Conservation (phyloP, 768 basidiomycete genomes). For the Auriscalpium vulgare region DNA sequence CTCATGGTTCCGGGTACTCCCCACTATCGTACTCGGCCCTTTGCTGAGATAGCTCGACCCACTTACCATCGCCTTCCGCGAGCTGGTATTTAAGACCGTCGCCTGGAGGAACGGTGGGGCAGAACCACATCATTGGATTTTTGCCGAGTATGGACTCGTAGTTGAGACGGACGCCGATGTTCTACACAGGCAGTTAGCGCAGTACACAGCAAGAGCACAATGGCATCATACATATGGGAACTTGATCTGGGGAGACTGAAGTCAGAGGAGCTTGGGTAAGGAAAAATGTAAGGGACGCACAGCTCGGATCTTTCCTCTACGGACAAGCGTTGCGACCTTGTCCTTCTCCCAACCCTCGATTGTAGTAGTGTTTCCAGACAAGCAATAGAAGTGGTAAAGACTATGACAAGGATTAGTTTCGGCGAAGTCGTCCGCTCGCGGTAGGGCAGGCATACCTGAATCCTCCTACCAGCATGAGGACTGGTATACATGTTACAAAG, state of each 20-base stretch:
- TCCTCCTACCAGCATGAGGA: conserved; percentile 76
- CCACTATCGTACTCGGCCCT: background rate
- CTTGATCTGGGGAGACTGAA: conserved; percentile 49
- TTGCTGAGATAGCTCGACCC: conserved; percentile 32
- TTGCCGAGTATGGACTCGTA: conserved; percentile 69
- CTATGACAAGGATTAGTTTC: conserved; percentile 32
- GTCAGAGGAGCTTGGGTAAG: background rate
- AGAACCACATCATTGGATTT: conserved; percentile 78
- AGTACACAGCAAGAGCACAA: background rate
- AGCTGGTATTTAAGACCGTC: conserved; percentile 75
- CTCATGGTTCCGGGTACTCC: conserved; percentile 1
- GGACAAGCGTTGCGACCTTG: conserved; percentile 77
- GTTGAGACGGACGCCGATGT: conserved; percentile 71
- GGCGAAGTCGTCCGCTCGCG: background rate
- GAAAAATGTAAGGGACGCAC: conserved; percentile 27
- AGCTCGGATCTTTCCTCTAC: conserved; percentile 79
- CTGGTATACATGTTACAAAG: conserved; percentile 78
- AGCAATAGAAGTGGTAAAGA: conserved; percentile 76
- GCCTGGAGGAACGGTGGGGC: conserved; percentile 59
- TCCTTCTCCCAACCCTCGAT: conserved; percentile 99
- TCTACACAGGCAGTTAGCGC: conserved; percentile 36
- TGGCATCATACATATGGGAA: conserved; percentile 76
- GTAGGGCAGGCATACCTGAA: conserved; percentile 57
- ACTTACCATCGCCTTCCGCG: conserved; percentile 69
- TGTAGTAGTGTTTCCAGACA: conserved; percentile 81